These are phyloP conservation scores for Emmonsiellopsis sp. DNA, from an alignment of 2,329 filamentous ascomycete species.

Conservation along the genomic window DNA sequence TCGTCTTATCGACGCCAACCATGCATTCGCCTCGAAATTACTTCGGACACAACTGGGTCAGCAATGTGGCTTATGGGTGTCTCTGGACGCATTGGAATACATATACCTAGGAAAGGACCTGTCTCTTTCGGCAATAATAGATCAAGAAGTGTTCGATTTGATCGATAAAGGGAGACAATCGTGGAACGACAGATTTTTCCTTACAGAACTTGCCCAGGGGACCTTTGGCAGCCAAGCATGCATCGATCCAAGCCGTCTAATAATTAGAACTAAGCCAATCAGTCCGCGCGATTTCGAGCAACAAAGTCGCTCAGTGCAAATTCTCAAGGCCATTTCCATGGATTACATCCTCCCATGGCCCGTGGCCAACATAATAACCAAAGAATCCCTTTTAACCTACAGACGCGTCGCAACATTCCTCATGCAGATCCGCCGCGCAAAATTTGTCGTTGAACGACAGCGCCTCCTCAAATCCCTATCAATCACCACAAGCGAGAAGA, in stretches of 20 bases:
- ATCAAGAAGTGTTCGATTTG: slow-evolving; percentile 61
- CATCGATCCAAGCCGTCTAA: slow-evolving; percentile 54
- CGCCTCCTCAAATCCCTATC: slow-evolving; percentile 32
- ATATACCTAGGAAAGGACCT: slow-evolving; percentile 74
- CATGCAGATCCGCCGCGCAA: slow-evolving; percentile 65
- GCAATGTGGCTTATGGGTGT: slow-evolving; percentile 55
- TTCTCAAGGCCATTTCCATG: slow-evolving; percentile 54
- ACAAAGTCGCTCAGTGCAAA: slow-evolving; percentile 50
- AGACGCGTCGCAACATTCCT: slow-evolving; percentile 65
- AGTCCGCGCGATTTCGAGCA: slow-evolving; percentile 35
- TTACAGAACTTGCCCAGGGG: slow-evolving; percentile 68
- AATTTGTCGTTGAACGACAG: slow-evolving; percentile 52
- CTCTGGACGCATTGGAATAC: slow-evolving; percentile 57
- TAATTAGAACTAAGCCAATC: slow-evolving; percentile 42
- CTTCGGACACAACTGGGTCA: slow-evolving; percentile 59
- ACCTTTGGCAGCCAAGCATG: slow-evolving; percentile 48
- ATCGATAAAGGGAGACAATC: slow-evolving; percentile 51
- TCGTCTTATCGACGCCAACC: slow-evolving; percentile 66
- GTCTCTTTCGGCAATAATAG: slow-evolving; percentile 54
- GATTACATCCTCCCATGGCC: slow-evolving; percentile 59
- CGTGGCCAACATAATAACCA: slow-evolving; percentile 61
- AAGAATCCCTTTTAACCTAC: slow-evolving; percentile 55
- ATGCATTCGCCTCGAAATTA: slow-evolving; percentile 57
- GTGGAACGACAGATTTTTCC: slow-evolving; percentile 74
- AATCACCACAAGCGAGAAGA: slow-evolving; percentile 29